Base-by-base conservation (phyloP, 257 asterid species). In the Solanum peruvianum region DNA sequence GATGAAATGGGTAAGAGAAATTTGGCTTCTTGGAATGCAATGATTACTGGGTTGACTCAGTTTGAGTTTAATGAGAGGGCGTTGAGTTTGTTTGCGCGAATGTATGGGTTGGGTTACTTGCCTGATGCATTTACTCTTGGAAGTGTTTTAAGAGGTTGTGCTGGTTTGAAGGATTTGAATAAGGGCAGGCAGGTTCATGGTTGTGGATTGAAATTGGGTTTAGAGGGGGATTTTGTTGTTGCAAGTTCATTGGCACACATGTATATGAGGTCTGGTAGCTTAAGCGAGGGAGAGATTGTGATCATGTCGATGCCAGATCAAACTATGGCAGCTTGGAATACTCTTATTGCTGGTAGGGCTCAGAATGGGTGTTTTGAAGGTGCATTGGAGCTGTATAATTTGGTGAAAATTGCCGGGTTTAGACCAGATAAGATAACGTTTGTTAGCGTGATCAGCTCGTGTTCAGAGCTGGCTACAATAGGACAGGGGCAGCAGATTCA, bases 401-500 rank as follows among this genome's bases (percentile, higher is more conserved):
- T 88, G 21, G 92, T 97, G 95, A 97, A 88, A 84, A 84, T 67
- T 12, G 89, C 95, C 0, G 97, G 97, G 7, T 88, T 94, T 81
- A 91, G 84, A 77, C 98, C 98, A 0, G 98, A 97, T 87, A 92
- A 91, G 77, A 97, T 97, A 89, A 97, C 99, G 3, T 95, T 92
- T 47, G 97, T 93, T 66, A 97, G 98, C 13, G 92, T 91, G 42
- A 90, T 97, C 89, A 94, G 89, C 88, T 94, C 98, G 6, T 94
- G 99, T 82, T 92, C 98, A 58, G 98, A 95, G 87, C 86, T 95
- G 25, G 96, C 97, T 8, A 94, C 97, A 52, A 95, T 97, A 9
- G 98, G 98, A 13, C 98, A 94, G 84, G 98, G 98, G 56, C 98
- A 91, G 93, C 98, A 97, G 91, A 90, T 97, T 90, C 99, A 97